phyloP scores from a whole-genome alignment of 2,329 filamentous ascomycete species.

The Cercospora janseana region DNA sequence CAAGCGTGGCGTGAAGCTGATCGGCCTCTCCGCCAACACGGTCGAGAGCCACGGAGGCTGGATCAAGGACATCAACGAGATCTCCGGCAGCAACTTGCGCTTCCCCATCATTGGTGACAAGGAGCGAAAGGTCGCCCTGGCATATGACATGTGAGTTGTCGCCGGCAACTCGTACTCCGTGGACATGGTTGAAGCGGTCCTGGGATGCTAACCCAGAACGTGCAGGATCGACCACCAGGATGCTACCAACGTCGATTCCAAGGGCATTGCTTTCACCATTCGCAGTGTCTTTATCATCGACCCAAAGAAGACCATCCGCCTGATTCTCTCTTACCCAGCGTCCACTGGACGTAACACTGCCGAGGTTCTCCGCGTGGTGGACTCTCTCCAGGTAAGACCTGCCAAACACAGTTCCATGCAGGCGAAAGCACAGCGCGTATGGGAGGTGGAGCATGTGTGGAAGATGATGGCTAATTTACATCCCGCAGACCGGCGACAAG shows the following conservation, averaged over 20 bases:
- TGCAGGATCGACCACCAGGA: conserved; percentile 53
- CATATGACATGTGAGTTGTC: conserved; percentile 50
- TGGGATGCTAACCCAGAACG: conserved; percentile 12
- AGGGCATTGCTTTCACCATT: conserved; percentile 61
- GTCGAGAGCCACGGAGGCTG: conserved; percentile 52
- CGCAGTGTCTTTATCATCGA: conserved; percentile 65
- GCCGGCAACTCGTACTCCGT: neutral
- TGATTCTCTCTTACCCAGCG: conserved; percentile 61
- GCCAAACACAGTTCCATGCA: neutral
- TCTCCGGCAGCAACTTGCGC: conserved; percentile 47
- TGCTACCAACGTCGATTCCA: conserved; percentile 58
- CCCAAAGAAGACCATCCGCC: conserved; percentile 62
- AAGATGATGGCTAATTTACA: neutral
- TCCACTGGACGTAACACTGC: conserved; percentile 58
- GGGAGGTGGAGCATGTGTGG: neutral
- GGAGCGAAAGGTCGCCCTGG: conserved; percentile 52
- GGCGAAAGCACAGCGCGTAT: neutral
- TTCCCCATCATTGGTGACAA: conserved; percentile 57
- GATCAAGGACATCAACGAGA: conserved; percentile 55
- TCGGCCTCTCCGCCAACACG: conserved; percentile 55
- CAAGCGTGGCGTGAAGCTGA: conserved; percentile 61
- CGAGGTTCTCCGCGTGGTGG: conserved; percentile 53
- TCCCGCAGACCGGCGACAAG: conserved; percentile 53
- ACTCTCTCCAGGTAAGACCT: conserved; percentile 48
- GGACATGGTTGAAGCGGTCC: neutral